Conservation (phyloP, 306 rosid species). For the Oemleria cerasiformis region DNA sequence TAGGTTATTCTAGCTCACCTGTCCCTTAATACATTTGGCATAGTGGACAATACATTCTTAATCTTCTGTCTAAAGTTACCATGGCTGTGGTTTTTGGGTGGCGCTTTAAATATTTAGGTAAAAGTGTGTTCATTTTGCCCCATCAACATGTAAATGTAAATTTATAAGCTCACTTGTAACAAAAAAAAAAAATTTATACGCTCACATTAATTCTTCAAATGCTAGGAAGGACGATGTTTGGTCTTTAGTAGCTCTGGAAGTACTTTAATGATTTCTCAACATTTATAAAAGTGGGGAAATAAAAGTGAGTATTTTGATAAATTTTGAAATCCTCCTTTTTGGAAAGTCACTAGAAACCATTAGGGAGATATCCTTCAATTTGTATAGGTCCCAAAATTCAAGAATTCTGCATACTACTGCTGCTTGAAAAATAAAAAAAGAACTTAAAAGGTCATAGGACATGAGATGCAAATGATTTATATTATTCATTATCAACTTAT, state of each 20-base stretch:
- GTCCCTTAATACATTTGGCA: neutral
- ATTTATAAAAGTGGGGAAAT: neutral
- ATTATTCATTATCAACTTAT: neutral
- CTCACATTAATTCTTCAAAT: neutral
- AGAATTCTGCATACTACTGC: neutral
- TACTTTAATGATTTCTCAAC: neutral
- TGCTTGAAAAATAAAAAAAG: neutral
- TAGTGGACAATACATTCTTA: neutral
- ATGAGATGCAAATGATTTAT: neutral
- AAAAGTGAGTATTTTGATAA: neutral
- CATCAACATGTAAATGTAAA: neutral
- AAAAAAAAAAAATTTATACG: too few relatives aligned
- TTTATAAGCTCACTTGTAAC: neutral
- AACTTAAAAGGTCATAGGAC: neutral
- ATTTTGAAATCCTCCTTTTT: neutral
- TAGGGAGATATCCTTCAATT: neutral
- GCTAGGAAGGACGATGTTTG: slow-evolving; percentile 1
- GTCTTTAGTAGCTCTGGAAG: neutral
- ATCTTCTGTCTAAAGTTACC: neutral
- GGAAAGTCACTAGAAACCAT: neutral
- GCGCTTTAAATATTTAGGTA: neutral
- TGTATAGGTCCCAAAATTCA: neutral
- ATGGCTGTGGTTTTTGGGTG: neutral
- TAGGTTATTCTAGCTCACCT: slow-evolving; percentile 1
- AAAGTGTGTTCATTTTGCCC: neutral